Evolutionary conservation across 352 stramenopile genomes (phyloP).

Genomic region (Lagenidium giganteum): DNA sequence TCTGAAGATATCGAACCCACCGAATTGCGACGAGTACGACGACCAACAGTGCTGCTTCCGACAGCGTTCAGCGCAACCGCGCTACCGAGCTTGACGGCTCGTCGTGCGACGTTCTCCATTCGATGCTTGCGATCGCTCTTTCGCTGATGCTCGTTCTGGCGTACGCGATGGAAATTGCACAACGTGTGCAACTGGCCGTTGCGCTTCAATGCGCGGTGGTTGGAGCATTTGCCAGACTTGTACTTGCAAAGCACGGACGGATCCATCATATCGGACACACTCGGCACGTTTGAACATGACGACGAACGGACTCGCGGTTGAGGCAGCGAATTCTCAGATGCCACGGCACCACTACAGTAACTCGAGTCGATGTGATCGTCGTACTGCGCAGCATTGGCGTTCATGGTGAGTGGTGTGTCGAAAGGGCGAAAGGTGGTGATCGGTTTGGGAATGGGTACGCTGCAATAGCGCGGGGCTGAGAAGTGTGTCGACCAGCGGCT

Average conservation of each 20-base stretch:
- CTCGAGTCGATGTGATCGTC: no score
- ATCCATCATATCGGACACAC: no score
- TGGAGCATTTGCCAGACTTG: conserved; percentile 83
- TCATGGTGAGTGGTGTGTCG: no score
- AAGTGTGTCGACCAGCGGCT: no score
- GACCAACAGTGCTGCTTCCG: conserved; percentile 22
- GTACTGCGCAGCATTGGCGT: no score
- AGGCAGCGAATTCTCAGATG: no score
- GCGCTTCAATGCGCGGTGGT: conserved; percentile 78
- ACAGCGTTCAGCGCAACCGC: conserved; percentile 40
- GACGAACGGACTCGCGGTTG: no score
- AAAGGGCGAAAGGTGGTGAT: no score
- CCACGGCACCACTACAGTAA: no score
- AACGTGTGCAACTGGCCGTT: conserved; percentile 83
- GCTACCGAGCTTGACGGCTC: conserved; percentile 66
- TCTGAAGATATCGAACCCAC: conserved; percentile 25
- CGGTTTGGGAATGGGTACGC: no score
- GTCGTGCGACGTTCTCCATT: conserved; percentile 67
- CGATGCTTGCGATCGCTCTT: conserved; percentile 87
- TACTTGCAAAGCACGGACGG: conserved; percentile 74
- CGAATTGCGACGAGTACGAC: conserved; percentile 14
- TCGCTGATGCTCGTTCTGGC: conserved; percentile 82
- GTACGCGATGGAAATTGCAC: conserved; percentile 79
- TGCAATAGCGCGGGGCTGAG: no score
- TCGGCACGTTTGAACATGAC: no score